Conservation (phyloP, 176 grass and related monocot species). For the Aegilops bicornis region DNA sequence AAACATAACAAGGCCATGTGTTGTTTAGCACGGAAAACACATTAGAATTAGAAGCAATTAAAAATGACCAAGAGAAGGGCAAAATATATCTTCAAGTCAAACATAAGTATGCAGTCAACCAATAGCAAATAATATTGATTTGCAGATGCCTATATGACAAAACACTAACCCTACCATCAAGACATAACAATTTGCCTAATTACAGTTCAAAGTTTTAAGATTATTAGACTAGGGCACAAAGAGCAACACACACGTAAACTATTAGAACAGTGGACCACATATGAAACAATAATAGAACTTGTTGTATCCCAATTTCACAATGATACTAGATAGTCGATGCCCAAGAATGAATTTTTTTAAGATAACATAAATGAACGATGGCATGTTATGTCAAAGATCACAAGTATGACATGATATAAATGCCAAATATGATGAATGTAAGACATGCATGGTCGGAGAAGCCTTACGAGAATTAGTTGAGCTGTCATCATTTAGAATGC, state of each 20-base stretch:
- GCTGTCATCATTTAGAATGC: constrained; percentile 20
- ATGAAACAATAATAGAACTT: too few species aligned
- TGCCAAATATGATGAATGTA: background rate
- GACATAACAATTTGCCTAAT: background rate
- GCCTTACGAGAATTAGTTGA: constrained; percentile 6
- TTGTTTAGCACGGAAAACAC: constrained; percentile 2
- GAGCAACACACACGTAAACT: background rate
- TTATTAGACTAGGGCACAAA: background rate
- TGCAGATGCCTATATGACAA: background rate
- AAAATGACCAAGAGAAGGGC: background rate
- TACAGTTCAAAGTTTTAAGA: background rate
- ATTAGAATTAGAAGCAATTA: background rate
- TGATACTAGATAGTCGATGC: too few species aligned
- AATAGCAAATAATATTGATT: background rate
- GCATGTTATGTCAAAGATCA: too few species aligned
- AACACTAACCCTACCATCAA: background rate
- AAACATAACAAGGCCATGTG: constrained; percentile 15
- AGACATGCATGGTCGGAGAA: background rate
- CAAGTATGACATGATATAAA: background rate
- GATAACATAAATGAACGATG: too few species aligned
- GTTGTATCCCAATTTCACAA: too few species aligned
- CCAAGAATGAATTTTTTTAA: too few species aligned
- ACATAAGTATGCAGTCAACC: constrained; percentile 5
- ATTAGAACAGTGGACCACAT: background rate
- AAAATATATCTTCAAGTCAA: background rate